Evolutionary conservation across 1,139 yeast species (phyloP).

Genomic region (Zygoascus meyerae): DNA sequence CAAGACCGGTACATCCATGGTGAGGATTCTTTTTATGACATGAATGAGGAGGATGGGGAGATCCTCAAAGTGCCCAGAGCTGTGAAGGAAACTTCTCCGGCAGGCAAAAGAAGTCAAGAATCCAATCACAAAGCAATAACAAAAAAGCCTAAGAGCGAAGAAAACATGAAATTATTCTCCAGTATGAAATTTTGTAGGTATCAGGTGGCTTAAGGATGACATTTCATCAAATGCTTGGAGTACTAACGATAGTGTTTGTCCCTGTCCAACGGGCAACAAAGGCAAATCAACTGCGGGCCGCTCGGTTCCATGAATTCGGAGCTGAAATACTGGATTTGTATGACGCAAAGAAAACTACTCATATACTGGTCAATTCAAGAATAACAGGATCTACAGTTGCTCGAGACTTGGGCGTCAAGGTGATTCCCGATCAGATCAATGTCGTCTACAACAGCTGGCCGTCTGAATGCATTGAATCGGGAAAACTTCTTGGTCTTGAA

Average conservation of each 20-base stretch:
- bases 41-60: neutral
- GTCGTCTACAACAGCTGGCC: conserved; percentile 36
- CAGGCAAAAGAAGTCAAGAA: no score
- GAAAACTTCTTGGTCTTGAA: conserved; percentile 20
- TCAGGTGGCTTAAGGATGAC: no score
- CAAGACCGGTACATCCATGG: conserved; percentile 13
- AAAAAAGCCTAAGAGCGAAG: neutral
- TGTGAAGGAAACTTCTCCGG: no score
- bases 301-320: conserved; percentile 29
- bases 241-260: conserved; percentile 4
- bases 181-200: conserved; percentile 18
- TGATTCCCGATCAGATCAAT: conserved; percentile 9
- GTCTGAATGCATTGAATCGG: conserved; percentile 34
- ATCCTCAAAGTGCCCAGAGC: neutral
- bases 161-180: conserved; percentile 11
- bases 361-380: conserved; percentile 28
- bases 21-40: conserved; percentile 2
- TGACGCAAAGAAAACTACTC: conserved; percentile 26
- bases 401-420: conserved; percentile 9
- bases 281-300: neutral
- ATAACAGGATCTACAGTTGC: conserved; percentile 13
- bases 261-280: conserved; percentile 2
- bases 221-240: neutral
- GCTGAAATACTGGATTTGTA: conserved; percentile 30
- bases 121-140: neutral